Conservation (phyloP, 768 basidiomycete genomes). For the Phaeotremella skinneri region DNA sequence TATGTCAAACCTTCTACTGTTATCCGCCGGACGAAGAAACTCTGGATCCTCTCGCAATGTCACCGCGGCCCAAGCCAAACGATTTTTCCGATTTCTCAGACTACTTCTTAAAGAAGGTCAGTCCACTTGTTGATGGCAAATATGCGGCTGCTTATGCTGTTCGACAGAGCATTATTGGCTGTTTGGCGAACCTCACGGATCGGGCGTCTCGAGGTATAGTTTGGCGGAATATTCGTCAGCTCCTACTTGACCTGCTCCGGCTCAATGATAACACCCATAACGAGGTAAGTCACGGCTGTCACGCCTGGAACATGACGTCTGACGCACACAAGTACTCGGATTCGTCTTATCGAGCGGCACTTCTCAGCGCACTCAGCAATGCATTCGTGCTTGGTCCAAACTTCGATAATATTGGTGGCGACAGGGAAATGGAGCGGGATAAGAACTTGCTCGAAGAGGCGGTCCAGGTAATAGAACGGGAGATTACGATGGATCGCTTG, state of each 20-base stretch:
- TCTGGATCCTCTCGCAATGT: constrained; percentile 73
- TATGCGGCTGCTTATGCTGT: constrained; percentile 56
- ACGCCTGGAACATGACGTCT: constrained; percentile 1
- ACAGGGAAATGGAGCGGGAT: constrained; percentile 15
- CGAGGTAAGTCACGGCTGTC: constrained; percentile 58
- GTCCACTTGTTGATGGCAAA: constrained; percentile 28
- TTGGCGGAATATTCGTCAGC: constrained; percentile 76
- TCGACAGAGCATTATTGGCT: constrained; percentile 64
- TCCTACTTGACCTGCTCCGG: constrained; percentile 86
- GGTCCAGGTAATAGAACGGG: constrained; percentile 78
- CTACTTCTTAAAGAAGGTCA: constrained; percentile 91
- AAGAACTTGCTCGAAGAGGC: constrained; percentile 66
- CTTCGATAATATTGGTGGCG: constrained; percentile 9
- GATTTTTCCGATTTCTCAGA: constrained; percentile 87
- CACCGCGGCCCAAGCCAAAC: constrained; percentile 91
- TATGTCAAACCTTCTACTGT: constrained; percentile 78
- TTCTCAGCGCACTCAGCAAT: constrained; percentile 77
- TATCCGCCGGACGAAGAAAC: constrained; percentile 69
- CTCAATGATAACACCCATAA: constrained; percentile 95
- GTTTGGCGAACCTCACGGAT: constrained; percentile 78
- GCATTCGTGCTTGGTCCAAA: constrained; percentile 67
- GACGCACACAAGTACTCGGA: constrained; percentile 71
- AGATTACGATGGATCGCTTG: constrained; percentile 89
- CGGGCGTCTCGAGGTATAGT: constrained; percentile 68
- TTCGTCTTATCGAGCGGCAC: constrained; percentile 80